Conservation (phyloP, 2,329 filamentous ascomycete genomes). For the Tolypocladium nubicola region DNA sequence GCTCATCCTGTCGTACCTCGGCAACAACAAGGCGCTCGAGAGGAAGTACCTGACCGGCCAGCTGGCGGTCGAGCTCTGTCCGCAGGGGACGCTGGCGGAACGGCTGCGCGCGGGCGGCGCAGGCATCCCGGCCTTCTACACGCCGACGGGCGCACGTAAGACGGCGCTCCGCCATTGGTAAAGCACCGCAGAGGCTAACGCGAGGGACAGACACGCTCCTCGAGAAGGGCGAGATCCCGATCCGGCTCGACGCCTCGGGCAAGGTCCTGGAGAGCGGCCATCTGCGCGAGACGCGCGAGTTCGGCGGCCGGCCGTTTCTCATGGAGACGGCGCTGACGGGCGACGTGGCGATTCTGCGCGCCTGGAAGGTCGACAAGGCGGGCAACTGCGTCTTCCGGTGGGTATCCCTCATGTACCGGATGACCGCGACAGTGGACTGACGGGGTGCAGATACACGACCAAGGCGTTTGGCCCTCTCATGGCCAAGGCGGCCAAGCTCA, state of each 20-base stretch:
- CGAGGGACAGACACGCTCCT: constrained; percentile 47
- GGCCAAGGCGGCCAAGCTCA: constrained; percentile 68
- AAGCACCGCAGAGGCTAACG: neutral
- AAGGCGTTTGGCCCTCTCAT: constrained; percentile 67
- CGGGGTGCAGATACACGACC: constrained; percentile 48
- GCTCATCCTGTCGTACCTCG: constrained; percentile 66
- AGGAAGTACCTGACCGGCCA: constrained; percentile 65
- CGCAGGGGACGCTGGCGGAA: constrained; percentile 66
- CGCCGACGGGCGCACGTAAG: constrained; percentile 59
- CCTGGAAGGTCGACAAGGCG: constrained; percentile 64
- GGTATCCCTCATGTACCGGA: neutral
- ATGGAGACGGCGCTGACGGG: constrained; percentile 70
- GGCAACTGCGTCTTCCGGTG: constrained; percentile 73
- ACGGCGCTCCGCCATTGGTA: constrained; percentile 7
- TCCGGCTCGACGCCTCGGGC: constrained; percentile 48
- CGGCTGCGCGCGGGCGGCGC: constrained; percentile 62
- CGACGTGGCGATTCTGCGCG: constrained; percentile 68
- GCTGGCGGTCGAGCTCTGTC: constrained; percentile 65
- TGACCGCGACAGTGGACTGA: neutral
- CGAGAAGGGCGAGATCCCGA: constrained; percentile 58
- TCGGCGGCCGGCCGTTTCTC: constrained; percentile 61
- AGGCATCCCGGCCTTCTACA: constrained; percentile 74
- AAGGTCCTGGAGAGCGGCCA: constrained; percentile 52
- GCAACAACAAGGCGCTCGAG: constrained; percentile 68
- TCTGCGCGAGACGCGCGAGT: constrained; percentile 60